These are phyloP conservation scores for Diversispora epigaea DNA, from an alignment of 192 early-diverging fungal genomes.

Conservation along the genomic window DNA sequence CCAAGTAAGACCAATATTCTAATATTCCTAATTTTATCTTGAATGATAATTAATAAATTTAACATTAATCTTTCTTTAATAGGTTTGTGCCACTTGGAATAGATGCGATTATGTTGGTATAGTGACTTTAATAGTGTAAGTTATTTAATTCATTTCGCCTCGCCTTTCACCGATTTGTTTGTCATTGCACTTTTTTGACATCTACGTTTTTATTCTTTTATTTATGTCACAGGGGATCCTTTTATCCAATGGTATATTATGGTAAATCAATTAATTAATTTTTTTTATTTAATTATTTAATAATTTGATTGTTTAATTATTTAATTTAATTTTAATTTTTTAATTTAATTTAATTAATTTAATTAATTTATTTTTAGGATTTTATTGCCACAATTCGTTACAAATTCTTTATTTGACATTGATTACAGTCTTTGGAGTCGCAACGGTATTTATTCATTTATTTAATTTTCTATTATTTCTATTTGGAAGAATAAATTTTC, in stretches of 20 bases:
- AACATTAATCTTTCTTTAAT: background rate
- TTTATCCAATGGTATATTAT: constrained; percentile 53
- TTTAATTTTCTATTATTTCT: background rate
- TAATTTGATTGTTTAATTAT: background rate
- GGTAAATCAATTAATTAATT: constrained; percentile 29
- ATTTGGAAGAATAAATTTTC: background rate
- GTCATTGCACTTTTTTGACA: background rate
- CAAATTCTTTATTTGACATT: constrained; percentile 58
- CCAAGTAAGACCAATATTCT: too few species aligned
- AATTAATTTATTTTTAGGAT: constrained; percentile 31
- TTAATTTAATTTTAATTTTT: background rate
- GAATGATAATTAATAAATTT: background rate
- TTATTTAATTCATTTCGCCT: constrained; percentile 19
- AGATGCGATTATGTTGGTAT: constrained; percentile 93
- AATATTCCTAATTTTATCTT: background rate
- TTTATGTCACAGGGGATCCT: constrained; percentile 46
- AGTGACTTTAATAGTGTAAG: constrained; percentile 72
- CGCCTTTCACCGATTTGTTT: constrained; percentile 9
- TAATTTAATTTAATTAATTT: background rate
- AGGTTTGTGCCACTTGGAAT: constrained; percentile 74
- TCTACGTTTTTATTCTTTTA: background rate
- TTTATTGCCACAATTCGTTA: constrained; percentile 45
- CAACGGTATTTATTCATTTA: constrained; percentile 51
- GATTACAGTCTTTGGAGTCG: constrained; percentile 61
- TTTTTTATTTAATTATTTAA: constrained; percentile 3